Evolutionary conservation across 106 monocot genomes (phyloP).

Genomic region (Dendrobium catenatum): DNA sequence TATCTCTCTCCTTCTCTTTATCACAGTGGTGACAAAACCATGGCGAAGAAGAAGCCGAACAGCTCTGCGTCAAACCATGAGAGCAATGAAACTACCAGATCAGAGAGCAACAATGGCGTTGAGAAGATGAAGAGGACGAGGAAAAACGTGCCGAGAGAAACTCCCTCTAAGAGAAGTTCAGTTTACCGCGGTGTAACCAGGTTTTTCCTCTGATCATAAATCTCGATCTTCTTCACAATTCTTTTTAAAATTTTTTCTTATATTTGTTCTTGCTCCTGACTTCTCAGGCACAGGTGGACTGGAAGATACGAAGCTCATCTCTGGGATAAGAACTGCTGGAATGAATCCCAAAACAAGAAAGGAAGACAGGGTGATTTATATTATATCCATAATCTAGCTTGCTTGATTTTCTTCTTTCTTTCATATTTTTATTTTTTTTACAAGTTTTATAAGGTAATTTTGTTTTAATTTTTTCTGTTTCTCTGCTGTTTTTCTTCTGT

Average conservation of each 20-base stretch:
- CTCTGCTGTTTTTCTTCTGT: background rate
- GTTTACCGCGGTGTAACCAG: conserved; percentile 79
- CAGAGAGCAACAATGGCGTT: background rate
- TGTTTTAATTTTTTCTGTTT: background rate
- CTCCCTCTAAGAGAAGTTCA: conserved; percentile 66
- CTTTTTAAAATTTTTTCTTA: background rate
- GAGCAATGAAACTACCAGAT: background rate
- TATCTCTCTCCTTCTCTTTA: background rate
- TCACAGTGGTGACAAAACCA: background rate
- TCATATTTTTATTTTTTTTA: background rate
- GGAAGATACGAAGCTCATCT: conserved; percentile 76
- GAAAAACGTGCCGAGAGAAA: conserved; percentile 52
- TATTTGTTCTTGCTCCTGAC: background rate
- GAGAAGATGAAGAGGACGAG: conserved; percentile 55
- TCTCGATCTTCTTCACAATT: background rate
- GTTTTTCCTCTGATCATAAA: conserved; percentile 3
- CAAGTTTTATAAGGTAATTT: background rate
- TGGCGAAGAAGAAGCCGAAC: conserved; percentile 36
- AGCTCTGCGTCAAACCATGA: background rate
- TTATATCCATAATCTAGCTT: background rate
- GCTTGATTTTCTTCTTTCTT: no score
- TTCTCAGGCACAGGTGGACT: conserved; percentile 71
- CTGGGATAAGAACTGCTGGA: conserved; percentile 86
- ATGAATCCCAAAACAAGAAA: conserved; percentile 72
- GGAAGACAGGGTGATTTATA: conserved; percentile 59